Evolutionary conservation across 2,329 filamentous ascomycete genomes (phyloP), one percentile per base, ranked within the genome.

Genomic region (Cordyceps farinosa): DNA sequence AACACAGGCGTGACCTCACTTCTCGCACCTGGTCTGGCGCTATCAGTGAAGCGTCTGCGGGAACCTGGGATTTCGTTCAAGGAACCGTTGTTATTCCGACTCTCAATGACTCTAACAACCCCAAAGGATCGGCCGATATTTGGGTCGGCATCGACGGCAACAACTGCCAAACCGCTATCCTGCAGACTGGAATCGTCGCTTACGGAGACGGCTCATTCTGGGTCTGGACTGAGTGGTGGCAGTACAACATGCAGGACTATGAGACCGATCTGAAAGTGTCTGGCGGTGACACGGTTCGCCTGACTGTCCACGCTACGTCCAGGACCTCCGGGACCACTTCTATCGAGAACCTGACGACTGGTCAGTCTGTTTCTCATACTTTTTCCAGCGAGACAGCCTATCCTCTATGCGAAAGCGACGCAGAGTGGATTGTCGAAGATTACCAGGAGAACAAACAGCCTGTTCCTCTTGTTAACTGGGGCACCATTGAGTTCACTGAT

Each of bases 311-410:
- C 29, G 67, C 67, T 5, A 67, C 62, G n/a, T 63, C 66, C 44
- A 66, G 61, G 38, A 69, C 61, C 36, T 64, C 53, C 42, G 68
- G 68, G 47, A 65, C 61, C 36, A 64, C 67, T 5, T 63, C 64
- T 7, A 54, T 70, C 22, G 65, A 81, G 65, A 86, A 86, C 69
- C 69, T 76, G 62, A 77, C 76, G 10, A 84, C 78, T 4, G 83
- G 83, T 44, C 69, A 81, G 70, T 76, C 67, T 2, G 82, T 82
- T 42, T 78, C 76, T n/a, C 79, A 86, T 74, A 77, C 75, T 5
- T 79, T 86, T 70, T 74, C 68, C 29, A 74, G 73, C 52, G 73
- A 82, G 65, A 66, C 67, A n/a, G 70, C 29, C 17, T 54, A 45
- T 9, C 40, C 30, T 6, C 40, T 56, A 8, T 56, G 54, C 40